Base-by-base conservation (phyloP, 106 monocot genomes). In the Dactylorhiza incarnata region DNA sequence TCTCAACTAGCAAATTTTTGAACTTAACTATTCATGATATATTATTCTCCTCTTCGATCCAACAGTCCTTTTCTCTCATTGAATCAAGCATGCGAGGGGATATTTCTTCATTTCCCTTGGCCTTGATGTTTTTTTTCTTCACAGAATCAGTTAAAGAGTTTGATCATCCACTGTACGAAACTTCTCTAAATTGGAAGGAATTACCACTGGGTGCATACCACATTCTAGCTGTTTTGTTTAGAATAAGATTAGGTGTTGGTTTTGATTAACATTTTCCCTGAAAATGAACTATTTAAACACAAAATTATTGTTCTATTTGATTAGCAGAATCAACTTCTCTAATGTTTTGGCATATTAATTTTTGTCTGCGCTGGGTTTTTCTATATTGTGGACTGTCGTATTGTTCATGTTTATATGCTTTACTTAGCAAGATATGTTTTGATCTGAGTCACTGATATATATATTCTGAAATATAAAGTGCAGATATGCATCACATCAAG, bases 401-500 rank as follows among this genome's bases (percentile, higher is more conserved):
- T 49, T 49, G 19, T 23, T 72, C 16, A 13, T 49, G 2, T 48
- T 49, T 48, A 20, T 22, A 22, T 49, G n/a, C 48, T 9, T 0
- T 71, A n/a, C 9, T 58, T 45, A n/a, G 45, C 37, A 9, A 44
- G 14, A 29, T 74, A 44, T 54, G 45, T 43, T 75, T 59, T 55
- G 58, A 58, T 75, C 16, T 4, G 20, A 59, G 44, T 13, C 45
- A 59, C 44, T 56, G 29, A 58, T 72, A 49, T 48, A 44, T 3
- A 49, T 72, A 72, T 44, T 49, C 19, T 49, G 13, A 72, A 15
- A 22, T 49, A 12, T 8, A 37, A 43, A 23, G 45, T 82, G 75
- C 83, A 97, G 97, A 91, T 97, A 83, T 89, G 91, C 68, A 88
- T 97, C 73, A 87, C 87, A 66, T 82, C 94, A 48, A 97, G 87